These are phyloP conservation scores for Fusarium circinatum DNA, from an alignment of 2,329 filamentous ascomycete genomes.

Conservation along the genomic window DNA sequence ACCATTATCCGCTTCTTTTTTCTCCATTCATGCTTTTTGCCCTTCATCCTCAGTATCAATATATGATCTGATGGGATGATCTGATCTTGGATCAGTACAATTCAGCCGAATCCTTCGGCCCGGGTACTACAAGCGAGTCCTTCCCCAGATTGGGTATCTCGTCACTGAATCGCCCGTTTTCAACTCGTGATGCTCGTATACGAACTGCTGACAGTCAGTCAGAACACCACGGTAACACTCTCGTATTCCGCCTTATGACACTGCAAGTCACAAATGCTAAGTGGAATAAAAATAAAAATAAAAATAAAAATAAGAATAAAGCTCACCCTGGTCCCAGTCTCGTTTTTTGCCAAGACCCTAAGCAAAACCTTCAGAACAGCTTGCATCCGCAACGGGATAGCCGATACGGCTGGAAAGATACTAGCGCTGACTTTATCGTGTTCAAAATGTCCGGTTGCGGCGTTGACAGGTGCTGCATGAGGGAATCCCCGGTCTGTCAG, in stretches of 20 bases:
- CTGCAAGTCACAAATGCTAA: neutral
- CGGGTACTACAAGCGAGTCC: neutral
- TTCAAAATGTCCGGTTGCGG: neutral
- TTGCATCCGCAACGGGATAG: neutral
- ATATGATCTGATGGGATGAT: neutral
- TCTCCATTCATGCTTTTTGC: neutral
- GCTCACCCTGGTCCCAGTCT: neutral
- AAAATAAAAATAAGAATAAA: neutral
- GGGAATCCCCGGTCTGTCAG: neutral
- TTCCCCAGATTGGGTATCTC: neutral
- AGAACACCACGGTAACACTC: neutral
- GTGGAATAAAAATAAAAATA: neutral
- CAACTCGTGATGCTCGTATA: neutral
- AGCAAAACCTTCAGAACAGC: neutral
- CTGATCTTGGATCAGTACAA: neutral
- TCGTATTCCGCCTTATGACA: neutral
- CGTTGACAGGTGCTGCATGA: neutral
- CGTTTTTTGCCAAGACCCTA: neutral
- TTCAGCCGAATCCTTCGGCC: neutral
- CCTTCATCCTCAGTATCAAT: neutral
- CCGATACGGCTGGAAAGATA: neutral
- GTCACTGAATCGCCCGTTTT: neutral
- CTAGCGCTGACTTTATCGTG: neutral
- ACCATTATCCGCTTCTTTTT: slow-evolving; percentile 10
- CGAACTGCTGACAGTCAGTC: neutral